A percentile compares a stretch with the other conserved stretches of the same genome.
Conservation (phyloP, 169 alveolate genomes). For the Ichthyophthirius multifiliis region DNA sequence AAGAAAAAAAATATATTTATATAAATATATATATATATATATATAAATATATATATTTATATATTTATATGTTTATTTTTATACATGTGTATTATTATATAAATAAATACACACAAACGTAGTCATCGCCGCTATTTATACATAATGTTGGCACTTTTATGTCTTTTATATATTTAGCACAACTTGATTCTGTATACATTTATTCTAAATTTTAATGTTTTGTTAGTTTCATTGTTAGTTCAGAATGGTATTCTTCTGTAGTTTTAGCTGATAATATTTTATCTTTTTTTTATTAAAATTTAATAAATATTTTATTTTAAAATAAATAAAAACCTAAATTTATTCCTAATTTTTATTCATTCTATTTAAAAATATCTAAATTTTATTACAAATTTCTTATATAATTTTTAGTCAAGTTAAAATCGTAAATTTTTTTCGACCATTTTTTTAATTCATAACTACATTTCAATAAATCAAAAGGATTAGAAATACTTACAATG, state of each 20-base stretch:
- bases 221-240: slow-evolving; percentile 9
- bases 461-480: slow-evolving; percentile 37
- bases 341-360: background rate
- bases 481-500: slow-evolving; percentile 35
- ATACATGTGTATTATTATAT: too few species aligned
- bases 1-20: background rate
- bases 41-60: too few species aligned
- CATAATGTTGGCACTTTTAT: background rate
- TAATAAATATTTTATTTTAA: background rate
- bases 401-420: slow-evolving; percentile 4
- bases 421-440: slow-evolving; percentile 1
- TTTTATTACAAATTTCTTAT: slow-evolving; percentile 23
- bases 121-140: background rate
- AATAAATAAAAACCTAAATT: background rate
- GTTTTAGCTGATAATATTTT: slow-evolving; percentile 8
- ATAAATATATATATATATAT: background rate
- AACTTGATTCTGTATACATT: slow-evolving; percentile 7
- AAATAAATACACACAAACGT: slow-evolving; percentile 4
- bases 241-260: slow-evolving; percentile 21
- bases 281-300: background rate
- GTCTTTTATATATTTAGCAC: background rate
- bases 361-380: background rate
- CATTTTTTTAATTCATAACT: slow-evolving; percentile 8
- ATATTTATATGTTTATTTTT: too few species aligned
- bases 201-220: background rate